Base-by-base conservation (phyloP, 2,329 filamentous ascomycete genomes). In the Aspergillus fumigatus region DNA sequence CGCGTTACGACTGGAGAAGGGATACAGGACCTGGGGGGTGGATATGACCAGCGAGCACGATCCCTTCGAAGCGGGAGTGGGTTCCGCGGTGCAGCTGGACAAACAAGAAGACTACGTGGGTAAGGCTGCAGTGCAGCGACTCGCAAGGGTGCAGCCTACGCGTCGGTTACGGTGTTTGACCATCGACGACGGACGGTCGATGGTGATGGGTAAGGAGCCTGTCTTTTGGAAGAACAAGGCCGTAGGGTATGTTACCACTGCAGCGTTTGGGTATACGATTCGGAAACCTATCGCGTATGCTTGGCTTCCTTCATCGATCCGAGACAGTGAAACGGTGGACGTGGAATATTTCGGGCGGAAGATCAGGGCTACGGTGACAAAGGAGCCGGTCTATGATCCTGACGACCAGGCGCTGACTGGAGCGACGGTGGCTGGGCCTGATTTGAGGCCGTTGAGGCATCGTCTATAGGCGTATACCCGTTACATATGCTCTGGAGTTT, bases 11-110 rank as follows among this genome's bases (percentile, higher is more conserved):
- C 68, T 87, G 32, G 84, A 87, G 65, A 84, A 82, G 57, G 85
- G 84, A 0, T 82, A 83, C 62, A 77, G 84, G 32, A 78, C 76
- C 1, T 86, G 77, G 64, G 84, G 84, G 8, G 72, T 72, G 0
- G 85, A 87, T 51, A 80, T 87, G 77, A 84, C 77, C 1, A 81
- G 80, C 0, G 84, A 87, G 64, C 82, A 87, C 59, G 77, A 83
- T 51, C 84, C 84, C 0, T 84, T 77, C 60, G 83, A 87, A 68
- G 81, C 83, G 4, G 84, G 84, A 0, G 67, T 87, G 0, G 78
- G 69, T 0, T 77, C 76, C 41, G 79, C 81, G 4, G 71, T 87
- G 23, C 73, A 82, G 9, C 69, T 11, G 69, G 58, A 54, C 4
- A 71, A 70, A 25, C 60, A 29, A 47, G 63, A 55, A 7, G 59